phyloP scores from a whole-genome alignment of 352 stramenopile species.

The Globisporangium yorkense region DNA sequence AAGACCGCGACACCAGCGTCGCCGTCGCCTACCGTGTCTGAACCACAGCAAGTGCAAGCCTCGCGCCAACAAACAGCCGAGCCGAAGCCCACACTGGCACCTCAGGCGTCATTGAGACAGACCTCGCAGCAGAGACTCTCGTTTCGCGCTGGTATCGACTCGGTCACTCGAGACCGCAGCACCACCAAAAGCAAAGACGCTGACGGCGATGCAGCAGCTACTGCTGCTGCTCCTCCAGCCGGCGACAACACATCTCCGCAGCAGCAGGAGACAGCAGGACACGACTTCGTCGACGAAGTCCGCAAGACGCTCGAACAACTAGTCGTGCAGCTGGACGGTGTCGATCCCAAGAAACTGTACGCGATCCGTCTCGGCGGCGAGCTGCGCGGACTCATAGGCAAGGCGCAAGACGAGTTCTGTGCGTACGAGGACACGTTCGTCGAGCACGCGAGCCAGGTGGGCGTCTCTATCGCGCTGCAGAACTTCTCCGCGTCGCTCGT shows the following conservation, averaged over 20 bases:
- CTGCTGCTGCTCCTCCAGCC: neutral
- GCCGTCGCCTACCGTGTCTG: neutral
- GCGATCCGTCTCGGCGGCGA: conserved; percentile 63
- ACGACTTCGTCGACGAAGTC: conserved; percentile 34
- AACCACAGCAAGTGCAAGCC: neutral
- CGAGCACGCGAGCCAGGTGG: conserved; percentile 41
- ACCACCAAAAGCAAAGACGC: neutral
- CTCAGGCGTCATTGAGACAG: neutral
- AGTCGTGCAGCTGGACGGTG: conserved; percentile 44
- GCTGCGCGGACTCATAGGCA: conserved; percentile 68
- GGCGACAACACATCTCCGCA: too few species aligned
- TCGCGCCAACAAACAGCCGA: neutral
- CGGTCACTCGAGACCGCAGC: neutral
- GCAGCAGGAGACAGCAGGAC: neutral
- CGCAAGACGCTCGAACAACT: conserved; percentile 36
- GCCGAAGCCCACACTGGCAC: neutral
- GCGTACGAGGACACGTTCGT: conserved; percentile 58
- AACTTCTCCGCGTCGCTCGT: conserved; percentile 65
- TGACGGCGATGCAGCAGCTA: neutral
- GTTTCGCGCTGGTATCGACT: neutral
- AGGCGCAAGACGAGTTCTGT: conserved; percentile 70
- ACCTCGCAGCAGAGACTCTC: neutral
- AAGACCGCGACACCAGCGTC: neutral
- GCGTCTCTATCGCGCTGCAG: conserved; percentile 62
- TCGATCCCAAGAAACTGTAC: conserved; percentile 57